Conservation (phyloP, 73 alveolate genomes). For the Stentor coeruleus region DNA sequence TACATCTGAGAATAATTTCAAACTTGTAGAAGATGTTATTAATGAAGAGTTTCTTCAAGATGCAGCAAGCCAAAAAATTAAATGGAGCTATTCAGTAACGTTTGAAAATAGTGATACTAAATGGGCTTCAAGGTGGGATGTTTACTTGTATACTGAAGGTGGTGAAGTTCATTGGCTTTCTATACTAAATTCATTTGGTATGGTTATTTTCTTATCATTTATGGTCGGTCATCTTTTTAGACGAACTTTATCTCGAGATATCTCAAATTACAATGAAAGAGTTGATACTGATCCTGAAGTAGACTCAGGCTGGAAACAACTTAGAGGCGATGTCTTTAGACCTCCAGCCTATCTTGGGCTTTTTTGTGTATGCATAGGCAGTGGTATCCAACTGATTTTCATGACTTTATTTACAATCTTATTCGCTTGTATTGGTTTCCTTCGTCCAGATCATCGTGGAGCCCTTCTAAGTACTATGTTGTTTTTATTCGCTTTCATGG, state of each 20-base stretch:
- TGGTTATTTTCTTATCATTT: constrained; percentile 5
- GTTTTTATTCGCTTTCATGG: constrained; percentile 38
- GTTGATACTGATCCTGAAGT: constrained; percentile 27
- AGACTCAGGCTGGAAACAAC: constrained; percentile 54
- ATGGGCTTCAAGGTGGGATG: constrained; percentile 29
- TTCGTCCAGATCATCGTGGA: constrained; percentile 44
- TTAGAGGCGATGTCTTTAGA: constrained; percentile 53
- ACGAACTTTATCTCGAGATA: background rate
- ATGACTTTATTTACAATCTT: constrained; percentile 25
- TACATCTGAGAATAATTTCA: background rate
- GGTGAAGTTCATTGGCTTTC: constrained; percentile 28
- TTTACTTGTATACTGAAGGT: constrained; percentile 15
- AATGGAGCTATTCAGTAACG: constrained; percentile 1
- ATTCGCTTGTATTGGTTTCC: constrained; percentile 43
- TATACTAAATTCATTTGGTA: background rate
- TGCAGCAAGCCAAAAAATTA: background rate
- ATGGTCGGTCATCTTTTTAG: constrained; percentile 27
- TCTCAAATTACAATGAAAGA: constrained; percentile 1
- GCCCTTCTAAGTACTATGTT: constrained; percentile 32
- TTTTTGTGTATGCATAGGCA: constrained; percentile 39
- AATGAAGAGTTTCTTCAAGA: too few relatives aligned
- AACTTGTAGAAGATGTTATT: too few relatives aligned
- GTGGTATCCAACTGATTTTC: constrained; percentile 36
- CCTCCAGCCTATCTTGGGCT: constrained; percentile 31
- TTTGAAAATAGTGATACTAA: constrained; percentile 13